These are phyloP conservation scores for Aspergillus bertholletiae DNA, from an alignment of 495 filamentous ascomycete genomes.

Conservation along the genomic window DNA sequence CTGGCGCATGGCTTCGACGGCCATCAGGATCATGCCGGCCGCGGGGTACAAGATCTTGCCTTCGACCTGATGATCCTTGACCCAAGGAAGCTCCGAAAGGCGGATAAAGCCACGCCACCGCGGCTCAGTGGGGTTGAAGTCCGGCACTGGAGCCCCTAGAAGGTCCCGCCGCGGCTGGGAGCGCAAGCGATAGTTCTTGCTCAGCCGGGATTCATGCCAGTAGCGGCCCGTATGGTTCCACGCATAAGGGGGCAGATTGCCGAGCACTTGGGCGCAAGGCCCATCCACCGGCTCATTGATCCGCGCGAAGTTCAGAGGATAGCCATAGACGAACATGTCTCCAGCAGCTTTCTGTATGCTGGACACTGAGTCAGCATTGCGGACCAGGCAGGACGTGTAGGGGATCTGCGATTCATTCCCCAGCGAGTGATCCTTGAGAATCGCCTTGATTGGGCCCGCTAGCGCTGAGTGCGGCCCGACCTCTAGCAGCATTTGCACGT, in stretches of 20 bases:
- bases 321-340: background rate
- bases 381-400: background rate
- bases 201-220: background rate
- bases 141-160: background rate
- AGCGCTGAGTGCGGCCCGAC: conserved; percentile 5
- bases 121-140: background rate
- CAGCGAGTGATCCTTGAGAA: background rate
- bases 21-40: background rate
- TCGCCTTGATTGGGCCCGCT: background rate
- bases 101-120: background rate
- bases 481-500: background rate
- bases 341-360: background rate
- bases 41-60: background rate
- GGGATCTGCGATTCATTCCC: background rate
- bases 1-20: background rate
- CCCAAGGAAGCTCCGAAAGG: background rate
- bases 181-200: background rate
- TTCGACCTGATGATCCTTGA: background rate
- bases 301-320: background rate
- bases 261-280: background rate
- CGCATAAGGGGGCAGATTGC: background rate
- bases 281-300: background rate
- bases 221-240: background rate
- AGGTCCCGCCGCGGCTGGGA: background rate
- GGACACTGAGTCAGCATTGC: background rate